A percentile compares a stretch with the other conserved stretches of the same genome.
phyloP scores from a whole-genome alignment of 2,329 filamentous ascomycete species.

The Cephalotrichum gorgonifer region DNA sequence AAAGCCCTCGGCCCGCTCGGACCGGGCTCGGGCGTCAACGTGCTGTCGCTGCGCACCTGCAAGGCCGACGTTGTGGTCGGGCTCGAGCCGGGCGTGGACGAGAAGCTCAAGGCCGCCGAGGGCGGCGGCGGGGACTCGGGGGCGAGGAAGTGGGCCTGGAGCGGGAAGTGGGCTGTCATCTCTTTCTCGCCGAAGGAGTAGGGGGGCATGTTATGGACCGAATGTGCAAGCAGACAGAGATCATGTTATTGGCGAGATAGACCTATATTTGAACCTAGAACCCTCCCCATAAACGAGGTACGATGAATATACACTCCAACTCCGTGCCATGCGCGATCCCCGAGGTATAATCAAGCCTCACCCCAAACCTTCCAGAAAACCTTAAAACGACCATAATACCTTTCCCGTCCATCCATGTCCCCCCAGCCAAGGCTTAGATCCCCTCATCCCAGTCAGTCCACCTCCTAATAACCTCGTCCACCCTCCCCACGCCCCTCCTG shows the following conservation, averaged over 20 bases:
- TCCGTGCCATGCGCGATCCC: too few relatives aligned
- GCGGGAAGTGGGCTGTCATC: conserved; percentile 92
- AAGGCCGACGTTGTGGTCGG: conserved; percentile 95
- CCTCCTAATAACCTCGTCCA: conserved; percentile 60
- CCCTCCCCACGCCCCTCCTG: conserved; percentile 56
- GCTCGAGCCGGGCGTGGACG: conserved; percentile 70
- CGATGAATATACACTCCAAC: too few relatives aligned
- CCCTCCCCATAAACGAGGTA: too few relatives aligned
- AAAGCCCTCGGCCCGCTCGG: conserved; percentile 81
- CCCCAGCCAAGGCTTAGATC: too few relatives aligned
- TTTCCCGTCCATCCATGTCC: too few relatives aligned
- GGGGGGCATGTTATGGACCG: neutral
- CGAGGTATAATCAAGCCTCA: too few relatives aligned
- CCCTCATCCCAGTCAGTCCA: conserved; percentile 79
- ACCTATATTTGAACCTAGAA: too few relatives aligned
- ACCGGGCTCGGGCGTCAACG: conserved; percentile 68
- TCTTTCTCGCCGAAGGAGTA: conserved; percentile 46
- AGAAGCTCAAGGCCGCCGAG: conserved; percentile 59
- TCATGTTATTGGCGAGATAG: neutral
- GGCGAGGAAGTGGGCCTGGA: conserved; percentile 85
- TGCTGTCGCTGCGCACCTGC: conserved; percentile 82
- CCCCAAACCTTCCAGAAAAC: too few relatives aligned
- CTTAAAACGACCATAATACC: too few relatives aligned
- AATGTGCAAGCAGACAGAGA: neutral
- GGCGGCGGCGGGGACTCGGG: conserved; percentile 61